Percentiles rank a stretch among this genome's conserved stretches.
These are phyloP conservation scores for Mucor plumbeus DNA, from an alignment of 371 early-diverging fungal species.

Conservation along the genomic window DNA sequence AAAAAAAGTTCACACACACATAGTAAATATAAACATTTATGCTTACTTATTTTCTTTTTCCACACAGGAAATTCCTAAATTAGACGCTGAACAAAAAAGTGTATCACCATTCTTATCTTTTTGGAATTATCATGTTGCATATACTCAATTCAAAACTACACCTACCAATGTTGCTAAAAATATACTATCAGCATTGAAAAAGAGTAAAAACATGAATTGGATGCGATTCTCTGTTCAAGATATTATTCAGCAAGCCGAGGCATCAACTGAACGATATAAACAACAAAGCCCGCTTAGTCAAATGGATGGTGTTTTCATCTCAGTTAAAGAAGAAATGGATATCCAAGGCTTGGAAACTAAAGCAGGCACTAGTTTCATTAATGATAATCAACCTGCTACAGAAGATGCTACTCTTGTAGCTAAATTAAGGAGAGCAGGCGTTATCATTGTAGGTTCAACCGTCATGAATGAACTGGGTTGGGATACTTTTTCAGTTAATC, in stretches of 20 bases:
- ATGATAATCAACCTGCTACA: slow-evolving; percentile 50
- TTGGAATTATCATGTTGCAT: slow-evolving; percentile 45
- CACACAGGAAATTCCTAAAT: neutral
- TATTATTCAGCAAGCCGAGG: slow-evolving; percentile 63
- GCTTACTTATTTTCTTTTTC: neutral
- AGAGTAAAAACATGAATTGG: slow-evolving; percentile 35
- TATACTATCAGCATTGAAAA: slow-evolving; percentile 22
- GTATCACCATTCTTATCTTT: slow-evolving; percentile 39
- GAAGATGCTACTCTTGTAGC: slow-evolving; percentile 57
- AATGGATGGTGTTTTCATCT: slow-evolving; percentile 64
- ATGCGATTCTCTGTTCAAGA: slow-evolving; percentile 47
- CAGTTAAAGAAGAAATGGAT: slow-evolving; percentile 42
- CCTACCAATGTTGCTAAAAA: slow-evolving; percentile 38
- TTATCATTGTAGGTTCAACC: slow-evolving; percentile 64
- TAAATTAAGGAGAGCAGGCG: slow-evolving; percentile 59
- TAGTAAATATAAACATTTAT: neutral
- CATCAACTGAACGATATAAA: slow-evolving; percentile 59
- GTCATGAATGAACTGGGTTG: slow-evolving; percentile 71
- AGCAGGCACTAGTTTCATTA: slow-evolving; percentile 64
- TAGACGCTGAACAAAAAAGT: slow-evolving; percentile 22
- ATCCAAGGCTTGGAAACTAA: slow-evolving; percentile 58
- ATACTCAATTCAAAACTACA: slow-evolving; percentile 29
- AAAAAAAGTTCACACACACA: slow-evolving; percentile 6
- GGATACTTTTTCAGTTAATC: slow-evolving; percentile 62
- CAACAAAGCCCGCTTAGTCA: slow-evolving; percentile 56